phyloP scores from a whole-genome alignment of 2,329 filamentous ascomycete genomes.

The Stenocarpella maydis region DNA sequence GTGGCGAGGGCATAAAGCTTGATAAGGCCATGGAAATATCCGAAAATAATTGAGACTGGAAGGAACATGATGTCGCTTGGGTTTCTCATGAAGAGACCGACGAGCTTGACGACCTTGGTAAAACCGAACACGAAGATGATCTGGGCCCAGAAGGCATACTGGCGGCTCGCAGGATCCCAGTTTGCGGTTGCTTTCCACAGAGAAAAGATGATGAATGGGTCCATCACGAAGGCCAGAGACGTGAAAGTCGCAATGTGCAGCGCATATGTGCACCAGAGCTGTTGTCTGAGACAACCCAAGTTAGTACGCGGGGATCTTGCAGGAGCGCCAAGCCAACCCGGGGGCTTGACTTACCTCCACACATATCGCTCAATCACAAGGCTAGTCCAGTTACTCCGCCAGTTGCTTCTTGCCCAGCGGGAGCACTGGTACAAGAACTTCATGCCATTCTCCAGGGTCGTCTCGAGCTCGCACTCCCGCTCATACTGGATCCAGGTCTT shows the following conservation, averaged over 20 bases:
- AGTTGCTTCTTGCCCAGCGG: conserved; percentile 96
- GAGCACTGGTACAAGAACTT: conserved; percentile 95
- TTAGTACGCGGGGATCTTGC: conserved; percentile 24
- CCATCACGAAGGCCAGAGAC: conserved; percentile 82
- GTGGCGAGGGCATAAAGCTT: conserved; percentile 89
- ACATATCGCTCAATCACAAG: conserved; percentile 84
- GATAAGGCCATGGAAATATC: conserved; percentile 91
- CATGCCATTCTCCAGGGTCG: conserved; percentile 86
- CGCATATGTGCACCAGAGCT: conserved; percentile 93
- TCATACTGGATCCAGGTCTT: conserved; percentile 97
- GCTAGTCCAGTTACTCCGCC: conserved; percentile 95
- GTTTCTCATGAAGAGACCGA: conserved; percentile 86
- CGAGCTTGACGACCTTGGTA: conserved; percentile 89
- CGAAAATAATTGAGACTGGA: conserved; percentile 87
- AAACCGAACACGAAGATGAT: conserved; percentile 79
- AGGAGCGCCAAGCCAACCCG: conserved; percentile 31
- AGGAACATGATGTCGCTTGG: conserved; percentile 82
- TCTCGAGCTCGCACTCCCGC: conserved; percentile 88
- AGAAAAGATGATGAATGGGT: conserved; percentile 75
- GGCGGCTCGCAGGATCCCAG: conserved; percentile 63
- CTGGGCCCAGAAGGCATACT: conserved; percentile 67
- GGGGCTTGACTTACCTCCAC: conserved; percentile 75
- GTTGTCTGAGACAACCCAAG: conserved; percentile 65
- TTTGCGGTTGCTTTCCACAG: conserved; percentile 73
- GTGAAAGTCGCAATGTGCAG: conserved; percentile 93